These are phyloP conservation scores for Taiozyma sp. DNA, from an alignment of 1,139 yeast species.

Conservation along the genomic window DNA sequence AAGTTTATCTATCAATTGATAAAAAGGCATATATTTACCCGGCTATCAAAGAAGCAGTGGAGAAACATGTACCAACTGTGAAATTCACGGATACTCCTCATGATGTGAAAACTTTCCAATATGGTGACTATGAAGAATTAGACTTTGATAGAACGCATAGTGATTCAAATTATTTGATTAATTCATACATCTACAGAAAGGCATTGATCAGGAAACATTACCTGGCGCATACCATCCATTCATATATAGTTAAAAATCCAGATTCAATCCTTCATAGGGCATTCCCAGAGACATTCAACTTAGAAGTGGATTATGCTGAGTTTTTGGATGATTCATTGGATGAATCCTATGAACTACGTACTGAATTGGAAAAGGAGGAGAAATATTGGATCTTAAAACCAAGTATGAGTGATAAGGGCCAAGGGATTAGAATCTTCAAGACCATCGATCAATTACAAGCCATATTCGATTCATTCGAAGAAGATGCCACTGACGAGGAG, in stretches of 20 bases:
- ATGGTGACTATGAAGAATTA: conserved; percentile 86
- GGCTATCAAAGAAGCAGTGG: conserved; percentile 45
- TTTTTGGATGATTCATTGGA: conserved; percentile 90
- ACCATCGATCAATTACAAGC: conserved; percentile 76
- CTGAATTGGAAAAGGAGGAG: conserved; percentile 61
- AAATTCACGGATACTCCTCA: conserved; percentile 5
- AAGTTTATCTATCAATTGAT: conserved; percentile 26
- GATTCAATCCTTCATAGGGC: conserved; percentile 52
- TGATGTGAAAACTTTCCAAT: conserved; percentile 52
- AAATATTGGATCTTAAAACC: conserved; percentile 89
- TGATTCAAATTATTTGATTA: conserved; percentile 52
- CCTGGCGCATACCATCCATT: conserved; percentile 72
- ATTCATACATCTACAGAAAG: conserved; percentile 82
- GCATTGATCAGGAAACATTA: conserved; percentile 89
- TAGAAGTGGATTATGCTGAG: conserved; percentile 96
- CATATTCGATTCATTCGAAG: conserved; percentile 84
- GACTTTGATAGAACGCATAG: conserved; percentile 54
- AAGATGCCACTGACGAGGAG: conserved; percentile 52
- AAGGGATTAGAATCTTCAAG: conserved; percentile 81
- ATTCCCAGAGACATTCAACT: conserved; percentile 69
- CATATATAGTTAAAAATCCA: conserved; percentile 73
- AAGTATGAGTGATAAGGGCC: conserved; percentile 96
- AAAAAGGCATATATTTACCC: conserved; percentile 50
- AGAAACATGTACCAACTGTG: conserved; percentile 26
- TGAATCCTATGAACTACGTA: conserved; percentile 83